Conservation (phyloP, 2,329 filamentous ascomycete genomes). For the Alternaria sp. region DNA sequence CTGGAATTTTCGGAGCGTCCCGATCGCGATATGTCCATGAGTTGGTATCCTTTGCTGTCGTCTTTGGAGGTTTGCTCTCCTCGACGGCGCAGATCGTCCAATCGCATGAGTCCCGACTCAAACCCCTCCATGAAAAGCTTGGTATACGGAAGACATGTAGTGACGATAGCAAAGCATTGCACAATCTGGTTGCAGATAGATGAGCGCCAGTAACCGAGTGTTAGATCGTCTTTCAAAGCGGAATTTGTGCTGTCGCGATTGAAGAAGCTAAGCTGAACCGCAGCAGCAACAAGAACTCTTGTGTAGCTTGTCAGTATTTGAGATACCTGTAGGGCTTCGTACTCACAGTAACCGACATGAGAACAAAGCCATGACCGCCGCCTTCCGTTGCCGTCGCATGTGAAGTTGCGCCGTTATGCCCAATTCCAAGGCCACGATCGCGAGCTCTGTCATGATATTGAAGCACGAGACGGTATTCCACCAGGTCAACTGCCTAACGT, state of each 20-base stretch:
- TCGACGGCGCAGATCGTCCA: constrained; percentile 24
- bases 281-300: constrained; percentile 23
- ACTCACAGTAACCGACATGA: constrained; percentile 26
- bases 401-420: constrained; percentile 25
- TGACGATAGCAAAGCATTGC: constrained; percentile 33
- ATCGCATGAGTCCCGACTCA: constrained; percentile 32
- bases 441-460: constrained; percentile 29
- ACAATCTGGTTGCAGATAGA: constrained; percentile 32
- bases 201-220: constrained; percentile 39
- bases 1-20: neutral
- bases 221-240: constrained; percentile 21
- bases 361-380: constrained; percentile 26
- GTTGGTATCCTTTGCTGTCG: constrained; percentile 19
- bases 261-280: constrained; percentile 24
- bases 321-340: neutral
- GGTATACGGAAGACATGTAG: constrained; percentile 37
- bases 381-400: constrained; percentile 19
- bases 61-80: constrained; percentile 18
- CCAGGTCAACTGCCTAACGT: constrained; percentile 21
- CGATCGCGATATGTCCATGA: constrained; percentile 25
- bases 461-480: constrained; percentile 22
- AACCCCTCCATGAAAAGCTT: constrained; percentile 38
- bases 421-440: constrained; percentile 28
- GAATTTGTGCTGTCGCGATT: constrained; percentile 17
- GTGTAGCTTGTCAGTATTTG: neutral